Evolutionary conservation across 2,329 filamentous ascomycete genomes (phyloP).

Genomic region (Kalaharituber pfeilii): DNA sequence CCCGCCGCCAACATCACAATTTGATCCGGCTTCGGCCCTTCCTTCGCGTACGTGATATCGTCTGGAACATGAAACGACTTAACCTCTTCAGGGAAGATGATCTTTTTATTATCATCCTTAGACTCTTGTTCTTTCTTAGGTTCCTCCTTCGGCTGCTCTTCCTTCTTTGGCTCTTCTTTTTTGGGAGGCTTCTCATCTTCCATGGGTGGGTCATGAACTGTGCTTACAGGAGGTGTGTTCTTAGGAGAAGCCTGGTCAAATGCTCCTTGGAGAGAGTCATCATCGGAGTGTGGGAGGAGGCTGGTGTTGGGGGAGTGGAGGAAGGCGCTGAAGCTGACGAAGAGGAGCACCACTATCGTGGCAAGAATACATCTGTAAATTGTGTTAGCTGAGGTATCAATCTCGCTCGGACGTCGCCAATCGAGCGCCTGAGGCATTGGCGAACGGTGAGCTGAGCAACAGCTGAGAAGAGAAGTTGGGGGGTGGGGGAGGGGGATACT

Average conservation of each 20-base stretch:
- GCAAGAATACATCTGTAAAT: constrained; percentile 15
- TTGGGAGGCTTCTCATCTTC: not conserved
- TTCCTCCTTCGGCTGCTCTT: not conserved
- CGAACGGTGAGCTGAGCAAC: not conserved
- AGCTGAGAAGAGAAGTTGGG: not conserved
- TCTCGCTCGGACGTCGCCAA: not conserved
- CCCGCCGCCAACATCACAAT: constrained; percentile 29
- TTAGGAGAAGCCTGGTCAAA: constrained; percentile 14
- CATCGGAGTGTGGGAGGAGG: not conserved
- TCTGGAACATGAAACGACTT: constrained; percentile 18
- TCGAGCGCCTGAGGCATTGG: not conserved
- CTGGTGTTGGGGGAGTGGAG: constrained; percentile 9
- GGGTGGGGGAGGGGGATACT: no score
- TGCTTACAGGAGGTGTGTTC: constrained; percentile 9
- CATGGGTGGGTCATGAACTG: constrained; percentile 8
- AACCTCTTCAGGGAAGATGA: not conserved
- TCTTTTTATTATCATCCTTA: not conserved
- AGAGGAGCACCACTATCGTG: constrained; percentile 16
- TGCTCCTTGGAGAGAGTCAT: constrained; percentile 12
- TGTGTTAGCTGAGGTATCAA: not conserved
- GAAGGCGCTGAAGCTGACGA: constrained; percentile 18
- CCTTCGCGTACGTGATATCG: constrained; percentile 23
- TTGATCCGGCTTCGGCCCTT: constrained; percentile 25
- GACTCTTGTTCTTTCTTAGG: constrained; percentile 7
- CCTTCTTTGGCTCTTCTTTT: constrained; percentile 13